Evolutionary conservation across 2,329 filamentous ascomycete species (phyloP), one percentile per base, ranked within the genome.

Genomic region (Trichophyton mentagrophytes): DNA sequence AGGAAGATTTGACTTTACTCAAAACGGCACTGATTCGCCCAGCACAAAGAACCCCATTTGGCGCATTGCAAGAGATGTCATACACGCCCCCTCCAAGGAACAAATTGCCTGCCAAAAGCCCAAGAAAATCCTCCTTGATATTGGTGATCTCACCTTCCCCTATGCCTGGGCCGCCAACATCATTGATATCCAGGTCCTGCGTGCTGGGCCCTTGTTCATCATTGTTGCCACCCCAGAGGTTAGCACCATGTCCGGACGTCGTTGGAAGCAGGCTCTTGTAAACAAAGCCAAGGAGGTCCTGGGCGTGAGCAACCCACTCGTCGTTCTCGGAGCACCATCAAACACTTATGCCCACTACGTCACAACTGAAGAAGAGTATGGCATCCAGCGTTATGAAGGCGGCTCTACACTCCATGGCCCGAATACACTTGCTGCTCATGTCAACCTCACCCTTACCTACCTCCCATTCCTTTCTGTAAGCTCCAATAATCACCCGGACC

Each of bases 131-230:
- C 79, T 97, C 0, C 81, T 97, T 1, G 91, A 96, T 66, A 89
- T 95, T 1, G 92, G 92, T 44, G 86, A 90, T 69, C 82, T 90
- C n/a, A 77, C 78, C 2, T 75, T 74, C 8, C 92, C 92, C 0
- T 96, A 96, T 72, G 77, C 83, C 5, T 97, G 92, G 92, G 85
- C 87, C 0, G 89, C 92, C 0, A 96, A 96, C 66, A 85, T 96
- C 55, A 90, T 95, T 53, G 90, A 96, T 70, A 81, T 96, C 8
- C 92, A 96, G 70, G 79, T 87, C 33, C 79, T 96, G 13, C 87
- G 92, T 11, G 87, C 92, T 0, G 92, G 92, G 0, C 88, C 93
- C 68, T 75, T 96, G 5, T 78, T 95, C 61, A 86, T 96, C 64
- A 85, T 96, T 64, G 83, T 96, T 30, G 87, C 87, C 36, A 87